phyloP scores from a whole-genome alignment of 2,329 filamentous ascomycete species.

The Trichoderma atrobrunneum region DNA sequence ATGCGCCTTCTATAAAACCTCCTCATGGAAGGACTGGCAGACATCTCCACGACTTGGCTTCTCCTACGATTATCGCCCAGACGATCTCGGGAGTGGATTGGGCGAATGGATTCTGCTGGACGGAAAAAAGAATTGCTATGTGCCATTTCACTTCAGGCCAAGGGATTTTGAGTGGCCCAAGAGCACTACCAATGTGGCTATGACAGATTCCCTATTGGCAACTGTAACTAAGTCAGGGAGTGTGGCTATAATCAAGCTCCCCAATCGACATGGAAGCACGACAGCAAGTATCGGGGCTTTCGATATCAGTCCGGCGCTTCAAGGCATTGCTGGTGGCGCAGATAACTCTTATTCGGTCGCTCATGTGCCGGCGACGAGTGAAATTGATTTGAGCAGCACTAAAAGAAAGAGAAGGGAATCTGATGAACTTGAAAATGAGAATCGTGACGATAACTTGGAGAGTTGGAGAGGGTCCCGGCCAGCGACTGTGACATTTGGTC shows the following conservation, averaged over 20 bases:
- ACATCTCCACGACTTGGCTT: neutral
- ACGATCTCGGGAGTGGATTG: rapidly evolving
- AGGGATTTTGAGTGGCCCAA: too few species aligned
- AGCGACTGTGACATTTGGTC: too few species aligned
- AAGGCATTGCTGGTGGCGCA: neutral
- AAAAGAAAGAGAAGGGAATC: neutral
- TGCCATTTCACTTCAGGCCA: neutral
- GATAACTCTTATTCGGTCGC: neutral
- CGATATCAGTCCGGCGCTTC: neutral
- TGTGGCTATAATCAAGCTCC: neutral
- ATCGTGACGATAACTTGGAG: too few species aligned
- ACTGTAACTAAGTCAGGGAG: neutral
- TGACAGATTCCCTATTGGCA: neutral
- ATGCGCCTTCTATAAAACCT: neutral
- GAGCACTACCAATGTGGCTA: neutral
- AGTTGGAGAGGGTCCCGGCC: too few species aligned
- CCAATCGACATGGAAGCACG: too few species aligned
- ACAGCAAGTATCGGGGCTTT: neutral
- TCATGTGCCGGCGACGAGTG: rapidly evolving
- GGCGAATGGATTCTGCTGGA: neutral
- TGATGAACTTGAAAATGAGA: neutral
- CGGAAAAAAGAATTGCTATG: neutral
- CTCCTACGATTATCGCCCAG: neutral
- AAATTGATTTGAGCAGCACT: rapidly evolving
- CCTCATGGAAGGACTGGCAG: neutral